Percentiles rank a stretch among this genome's conserved stretches.
phyloP scores from a whole-genome alignment of 176 grass and related monocot species.

The Canna indica region DNA sequence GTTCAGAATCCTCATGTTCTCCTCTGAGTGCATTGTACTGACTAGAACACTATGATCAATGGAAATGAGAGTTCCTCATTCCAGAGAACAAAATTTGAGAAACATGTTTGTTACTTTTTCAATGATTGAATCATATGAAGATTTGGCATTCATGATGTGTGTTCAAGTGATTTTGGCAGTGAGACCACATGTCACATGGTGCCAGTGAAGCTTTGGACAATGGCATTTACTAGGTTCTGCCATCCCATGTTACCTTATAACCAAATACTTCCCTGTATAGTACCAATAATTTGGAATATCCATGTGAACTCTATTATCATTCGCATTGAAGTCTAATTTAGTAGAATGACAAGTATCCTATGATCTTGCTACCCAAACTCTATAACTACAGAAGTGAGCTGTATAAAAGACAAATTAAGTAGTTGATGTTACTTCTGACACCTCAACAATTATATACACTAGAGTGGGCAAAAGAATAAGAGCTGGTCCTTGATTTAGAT shows the following conservation, averaged over 20 bases:
- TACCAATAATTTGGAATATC: neutral
- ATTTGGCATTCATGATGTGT: no score
- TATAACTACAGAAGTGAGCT: neutral
- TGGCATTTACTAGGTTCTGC: no score
- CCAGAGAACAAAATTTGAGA: neutral
- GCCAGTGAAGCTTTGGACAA: no score
- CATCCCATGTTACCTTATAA: no score
- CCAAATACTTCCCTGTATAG: neutral
- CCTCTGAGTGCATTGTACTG: neutral
- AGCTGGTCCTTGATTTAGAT: no score
- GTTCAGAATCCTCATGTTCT: neutral
- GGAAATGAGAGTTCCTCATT: neutral
- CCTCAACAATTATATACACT: neutral
- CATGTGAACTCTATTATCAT: neutral
- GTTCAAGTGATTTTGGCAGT: no score
- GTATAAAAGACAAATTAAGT: neutral
- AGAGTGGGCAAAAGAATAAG: neutral
- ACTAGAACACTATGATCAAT: neutral
- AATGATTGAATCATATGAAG: no score
- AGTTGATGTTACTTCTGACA: neutral
- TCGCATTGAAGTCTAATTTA: no score
- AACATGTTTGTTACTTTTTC: neutral
- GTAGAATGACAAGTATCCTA: neutral
- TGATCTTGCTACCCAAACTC: neutral
- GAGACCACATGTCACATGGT: no score